phyloP scores from a whole-genome alignment of 2,329 filamentous ascomycete genomes.

The Sporothrix sp. region DNA sequence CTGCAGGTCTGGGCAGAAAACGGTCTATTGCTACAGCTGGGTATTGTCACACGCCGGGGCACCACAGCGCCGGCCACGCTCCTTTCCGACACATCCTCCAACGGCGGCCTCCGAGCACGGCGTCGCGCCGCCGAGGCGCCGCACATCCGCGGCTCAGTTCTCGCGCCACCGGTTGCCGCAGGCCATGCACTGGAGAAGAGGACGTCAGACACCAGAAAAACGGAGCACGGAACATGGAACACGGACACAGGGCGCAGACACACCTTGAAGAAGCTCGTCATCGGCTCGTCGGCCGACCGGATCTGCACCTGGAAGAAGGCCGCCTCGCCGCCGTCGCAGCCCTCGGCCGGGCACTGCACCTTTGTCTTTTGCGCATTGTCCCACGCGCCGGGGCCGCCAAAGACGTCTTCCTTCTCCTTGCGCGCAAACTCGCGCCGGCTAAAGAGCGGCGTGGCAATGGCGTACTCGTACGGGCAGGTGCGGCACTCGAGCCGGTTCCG shows the following conservation, averaged over 20 bases:
- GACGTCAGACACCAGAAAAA: too few species aligned
- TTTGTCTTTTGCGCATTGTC: slow-evolving; percentile 80
- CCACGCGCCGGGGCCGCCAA: slow-evolving; percentile 82
- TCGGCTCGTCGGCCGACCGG: slow-evolving; percentile 93
- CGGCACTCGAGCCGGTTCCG: slow-evolving; percentile 88
- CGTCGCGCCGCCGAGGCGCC: background rate
- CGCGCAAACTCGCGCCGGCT: slow-evolving; percentile 75
- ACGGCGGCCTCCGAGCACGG: background rate
- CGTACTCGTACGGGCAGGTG: slow-evolving; percentile 86
- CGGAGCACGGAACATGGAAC: background rate
- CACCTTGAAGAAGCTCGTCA: slow-evolving; percentile 93
- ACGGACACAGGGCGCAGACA: slow-evolving; percentile 11
- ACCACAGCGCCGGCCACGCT: background rate
- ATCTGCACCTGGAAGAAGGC: slow-evolving; percentile 98
- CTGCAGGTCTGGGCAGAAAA: slow-evolving; percentile 3
- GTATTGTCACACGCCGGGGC: slow-evolving; percentile 1
- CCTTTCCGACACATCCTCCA: background rate
- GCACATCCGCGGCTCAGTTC: slow-evolving; percentile 34
- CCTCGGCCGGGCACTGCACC: slow-evolving; percentile 72
- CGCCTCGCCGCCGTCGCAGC: slow-evolving; percentile 73
- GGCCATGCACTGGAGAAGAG: slow-evolving; percentile 58
- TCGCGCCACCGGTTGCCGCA: slow-evolving; percentile 59
- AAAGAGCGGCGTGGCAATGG: slow-evolving; percentile 69
- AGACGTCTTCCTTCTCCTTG: slow-evolving; percentile 80
- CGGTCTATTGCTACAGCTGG: too few species aligned